phyloP scores from a whole-genome alignment of 2,329 filamentous ascomycete genomes.

The Aspergillus versicolor region DNA sequence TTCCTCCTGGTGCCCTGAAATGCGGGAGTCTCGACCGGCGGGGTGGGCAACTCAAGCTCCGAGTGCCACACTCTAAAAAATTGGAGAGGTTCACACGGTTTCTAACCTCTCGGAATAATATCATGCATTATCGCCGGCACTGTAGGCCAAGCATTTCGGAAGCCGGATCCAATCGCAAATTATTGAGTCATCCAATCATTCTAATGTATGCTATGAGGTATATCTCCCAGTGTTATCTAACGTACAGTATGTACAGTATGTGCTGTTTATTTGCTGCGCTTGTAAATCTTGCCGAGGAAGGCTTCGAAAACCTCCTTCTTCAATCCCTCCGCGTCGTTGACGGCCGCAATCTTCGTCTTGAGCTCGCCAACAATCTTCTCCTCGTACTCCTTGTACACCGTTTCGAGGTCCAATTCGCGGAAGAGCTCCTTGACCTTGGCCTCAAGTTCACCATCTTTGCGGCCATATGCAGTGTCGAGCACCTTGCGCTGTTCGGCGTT shows the following conservation, averaged over 20 bases:
- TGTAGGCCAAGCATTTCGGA: background rate
- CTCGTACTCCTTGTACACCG: constrained; percentile 84
- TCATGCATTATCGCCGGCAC: background rate
- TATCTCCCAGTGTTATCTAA: background rate
- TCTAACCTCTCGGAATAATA: background rate
- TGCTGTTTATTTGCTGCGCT: constrained; percentile 79
- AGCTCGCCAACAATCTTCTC: constrained; percentile 82
- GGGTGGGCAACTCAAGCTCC: no score
- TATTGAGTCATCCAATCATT: constrained; percentile 2
- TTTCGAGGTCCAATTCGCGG: constrained; percentile 78
- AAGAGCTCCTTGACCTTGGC: constrained; percentile 84
- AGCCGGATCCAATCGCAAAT: background rate
- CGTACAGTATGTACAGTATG: background rate
- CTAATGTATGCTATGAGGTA: constrained; percentile 1
- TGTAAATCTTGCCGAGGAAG: constrained; percentile 97
- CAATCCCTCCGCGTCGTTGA: constrained; percentile 84
- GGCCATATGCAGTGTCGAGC: constrained; percentile 90
- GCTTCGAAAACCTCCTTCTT: constrained; percentile 87
- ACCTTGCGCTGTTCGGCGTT: constrained; percentile 83
- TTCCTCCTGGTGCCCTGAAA: background rate
- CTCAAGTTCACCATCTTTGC: constrained; percentile 82
- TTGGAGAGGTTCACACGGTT: background rate
- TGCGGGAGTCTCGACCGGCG: no score
- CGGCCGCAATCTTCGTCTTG: constrained; percentile 67
- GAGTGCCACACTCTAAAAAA: no score